These are phyloP conservation scores for Adansonia gregorii DNA, from an alignment of 441 rosid species.

Conservation along the genomic window DNA sequence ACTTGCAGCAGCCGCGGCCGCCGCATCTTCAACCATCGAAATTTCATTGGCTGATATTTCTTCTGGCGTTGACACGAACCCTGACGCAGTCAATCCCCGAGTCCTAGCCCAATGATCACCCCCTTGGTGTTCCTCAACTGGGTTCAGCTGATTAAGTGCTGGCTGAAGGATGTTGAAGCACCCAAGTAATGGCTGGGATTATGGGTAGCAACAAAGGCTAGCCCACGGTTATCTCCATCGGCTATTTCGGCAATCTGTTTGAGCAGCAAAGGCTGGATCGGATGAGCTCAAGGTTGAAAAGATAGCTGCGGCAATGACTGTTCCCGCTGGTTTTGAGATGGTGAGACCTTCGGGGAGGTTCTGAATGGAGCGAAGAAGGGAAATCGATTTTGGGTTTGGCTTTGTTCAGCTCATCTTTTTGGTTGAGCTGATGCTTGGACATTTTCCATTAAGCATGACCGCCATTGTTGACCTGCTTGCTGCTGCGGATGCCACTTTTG, in stretches of 20 bases:
- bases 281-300: slow-evolving; percentile 68
- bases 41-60: slow-evolving; percentile 58
- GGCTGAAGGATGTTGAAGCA: slow-evolving; percentile 93
- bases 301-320: slow-evolving; percentile 76
- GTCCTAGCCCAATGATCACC: slow-evolving; percentile 66
- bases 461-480: slow-evolving; percentile 73
- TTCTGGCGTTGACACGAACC: slow-evolving; percentile 47
- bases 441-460: slow-evolving; percentile 51
- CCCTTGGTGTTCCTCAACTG: slow-evolving; percentile 70
- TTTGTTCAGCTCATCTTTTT: slow-evolving; percentile 31
- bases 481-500: slow-evolving; percentile 30
- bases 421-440: slow-evolving; percentile 47
- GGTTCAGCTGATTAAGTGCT: slow-evolving; percentile 80
- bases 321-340: slow-evolving; percentile 40
- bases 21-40: slow-evolving; percentile 50
- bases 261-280: slow-evolving; percentile 82
- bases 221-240: slow-evolving; percentile 82
- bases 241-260: slow-evolving; percentile 77
- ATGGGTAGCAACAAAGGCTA: slow-evolving; percentile 82
- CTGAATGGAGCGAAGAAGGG: slow-evolving; percentile 40
- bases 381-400: slow-evolving; percentile 42
- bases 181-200: slow-evolving; percentile 88
- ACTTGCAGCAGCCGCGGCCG: background rate
- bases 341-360: slow-evolving; percentile 52
- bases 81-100: slow-evolving; percentile 63